Evolutionary conservation across 139 green algal genomes (phyloP), one percentile per base, ranked within the genome.

Genomic region (Volvox reticuliferus): DNA sequence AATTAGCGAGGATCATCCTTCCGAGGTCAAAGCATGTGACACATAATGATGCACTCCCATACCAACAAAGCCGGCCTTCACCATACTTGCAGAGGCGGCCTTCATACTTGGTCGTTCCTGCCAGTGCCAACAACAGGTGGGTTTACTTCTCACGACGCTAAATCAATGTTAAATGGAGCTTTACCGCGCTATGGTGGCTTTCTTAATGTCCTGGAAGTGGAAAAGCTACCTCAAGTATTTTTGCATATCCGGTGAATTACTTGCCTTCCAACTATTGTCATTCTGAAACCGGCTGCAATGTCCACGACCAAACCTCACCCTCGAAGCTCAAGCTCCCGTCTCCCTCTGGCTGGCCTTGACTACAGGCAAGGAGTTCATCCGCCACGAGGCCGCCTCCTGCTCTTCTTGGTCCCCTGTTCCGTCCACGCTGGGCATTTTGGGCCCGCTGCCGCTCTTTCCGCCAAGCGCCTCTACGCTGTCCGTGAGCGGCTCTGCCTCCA

Each of bases 311-410:
- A 55, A 55, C 9, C 44, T n/a, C 44, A 55, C 5, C 44, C 44
- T 55, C 9, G 44, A 55, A 55, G 9, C 44, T 55, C 44, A 55
- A 55, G 44, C 44, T 9, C 44, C 44, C 44, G 44, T 9, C 44
- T 55, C 44, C 5, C 44, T 55, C 44, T 55, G 44, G 44, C 44
- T 55, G 5, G 44, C 44, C 44, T 55, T 9, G 9, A n/a, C 12
- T 2, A 17, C 50, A 86, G 79, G 79, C 44, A 86, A 86, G 79
- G 79, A 86, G 12, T 86, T 68, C 36, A 68, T 84, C 78, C 78
- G 78, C n/a, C 12, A 87, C 55, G 17, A 75, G 30, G 61, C 33
- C 28, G 81, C 81, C 22, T n/a, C 50, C n/a, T 87, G 55, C 81
- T 65, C 81, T 30, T 75, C 81, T 2, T 77, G 61, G 81, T 50